Base-by-base conservation (phyloP, 352 stramenopile genomes). In the Pythium utonaiense region DNA sequence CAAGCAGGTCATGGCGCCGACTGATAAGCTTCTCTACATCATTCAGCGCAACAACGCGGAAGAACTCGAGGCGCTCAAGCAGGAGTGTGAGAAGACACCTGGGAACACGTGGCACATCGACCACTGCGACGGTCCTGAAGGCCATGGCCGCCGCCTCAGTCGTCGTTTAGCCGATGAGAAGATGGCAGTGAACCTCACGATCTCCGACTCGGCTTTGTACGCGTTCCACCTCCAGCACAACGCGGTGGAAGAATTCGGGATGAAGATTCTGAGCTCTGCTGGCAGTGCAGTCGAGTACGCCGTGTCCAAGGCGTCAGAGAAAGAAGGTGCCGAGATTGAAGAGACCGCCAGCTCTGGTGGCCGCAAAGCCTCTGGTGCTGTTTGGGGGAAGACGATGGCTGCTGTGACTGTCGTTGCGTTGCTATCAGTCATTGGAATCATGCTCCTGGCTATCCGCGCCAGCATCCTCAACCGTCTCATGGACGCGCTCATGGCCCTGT, bases 401-500 rank as follows among this genome's bases (percentile, higher is more conserved):
- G 77, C 60, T 0, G 78, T 77, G 9, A 65, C 58, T 13, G 65
- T 77, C 36, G 67, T 75, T 0, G 58, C 78, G 1, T 51, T 84
- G 22, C 72, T 87, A 0, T 75, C 68, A 28, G 67, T 88, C 30
- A 68, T 75, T 22, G 73, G 73, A 14, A 74, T 80, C 30, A 30
- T 80, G 28, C 49, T 79, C 19, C 61, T 81, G 34, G 64, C 60
- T 41, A 56, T 78, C 21, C 67, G 66, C 10, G 31, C 65, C n/a
- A 62, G n/a, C 12, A 3, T 67, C 10, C 58, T 78, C 36, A 51
- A 66, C 1, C 71, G 68, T 17, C 44, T 78, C 2, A 78, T 78
- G 71, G 71, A 78, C 33, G 68, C 71, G 0, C 70, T 81, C 57
- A 70, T 83, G 67, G 75, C 74, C 6, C 77, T 94, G 53, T 87